These are phyloP conservation scores for Paecilomyces niveus DNA, from an alignment of 2,329 filamentous ascomycete genomes.

Conservation along the genomic window DNA sequence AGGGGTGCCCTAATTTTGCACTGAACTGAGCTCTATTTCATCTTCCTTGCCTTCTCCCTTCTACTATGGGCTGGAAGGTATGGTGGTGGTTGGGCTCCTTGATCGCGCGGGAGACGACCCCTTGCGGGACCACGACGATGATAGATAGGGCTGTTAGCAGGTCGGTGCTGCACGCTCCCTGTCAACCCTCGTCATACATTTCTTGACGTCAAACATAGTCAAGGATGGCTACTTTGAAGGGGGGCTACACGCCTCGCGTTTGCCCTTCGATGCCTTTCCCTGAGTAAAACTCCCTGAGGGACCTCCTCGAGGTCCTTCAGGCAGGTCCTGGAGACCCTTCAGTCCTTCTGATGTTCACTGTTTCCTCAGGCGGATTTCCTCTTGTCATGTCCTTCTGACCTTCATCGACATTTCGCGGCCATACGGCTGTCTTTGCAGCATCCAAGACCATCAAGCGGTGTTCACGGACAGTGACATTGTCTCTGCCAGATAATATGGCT, in stretches of 20 bases:
- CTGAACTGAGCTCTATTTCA: background rate
- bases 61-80: conserved; percentile 12
- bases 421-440: background rate
- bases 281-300: conserved; percentile 12
- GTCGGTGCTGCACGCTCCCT: conserved; percentile 10
- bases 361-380: background rate
- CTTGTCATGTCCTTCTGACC: background rate
- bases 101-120: conserved; percentile 17
- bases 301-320: background rate
- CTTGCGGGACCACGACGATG: conserved; percentile 24
- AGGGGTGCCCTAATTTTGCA: background rate
- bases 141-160: conserved; percentile 20
- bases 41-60: conserved; percentile 12
- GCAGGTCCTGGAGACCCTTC: background rate
- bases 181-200: conserved; percentile 26
- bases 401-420: background rate
- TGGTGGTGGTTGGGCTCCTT: conserved; percentile 17
- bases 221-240: conserved; percentile 31
- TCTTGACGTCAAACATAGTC: conserved; percentile 31
- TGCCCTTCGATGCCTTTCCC: conserved; percentile 20
- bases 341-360: background rate
- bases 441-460: conserved; percentile 5
- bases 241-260: conserved; percentile 22
- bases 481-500: conserved; percentile 19
- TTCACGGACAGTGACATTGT: conserved; percentile 9